Evolutionary conservation across 306 rosid genomes (phyloP).

Genomic region (Medicago lupulina): DNA sequence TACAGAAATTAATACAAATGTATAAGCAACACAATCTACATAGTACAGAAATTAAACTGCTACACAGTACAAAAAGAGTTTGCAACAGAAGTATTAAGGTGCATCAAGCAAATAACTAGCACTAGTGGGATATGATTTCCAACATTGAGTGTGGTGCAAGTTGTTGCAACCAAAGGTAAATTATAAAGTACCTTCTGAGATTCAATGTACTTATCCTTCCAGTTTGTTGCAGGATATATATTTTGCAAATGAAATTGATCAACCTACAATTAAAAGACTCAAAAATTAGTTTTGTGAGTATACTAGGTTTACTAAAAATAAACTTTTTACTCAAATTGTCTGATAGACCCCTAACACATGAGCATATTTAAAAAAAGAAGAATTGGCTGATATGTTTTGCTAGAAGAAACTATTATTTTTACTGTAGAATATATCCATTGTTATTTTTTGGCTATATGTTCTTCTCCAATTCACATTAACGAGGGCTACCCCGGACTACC

Average conservation of each 20-base stretch:
- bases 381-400: too few relatives aligned
- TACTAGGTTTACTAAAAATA: constrained; percentile 8
- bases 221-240: constrained; percentile 61
- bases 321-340: constrained; percentile 25
- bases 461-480: constrained; percentile 1
- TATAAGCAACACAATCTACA: constrained; percentile 25
- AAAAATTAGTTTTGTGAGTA: constrained; percentile 7
- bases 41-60: constrained; percentile 9
- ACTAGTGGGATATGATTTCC: background rate
- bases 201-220: constrained; percentile 74
- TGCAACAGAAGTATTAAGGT: background rate
- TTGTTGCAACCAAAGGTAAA: constrained; percentile 28
- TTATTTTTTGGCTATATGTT: background rate
- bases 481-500: background rate
- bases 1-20: constrained; percentile 17
- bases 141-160: constrained; percentile 22
- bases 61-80: background rate
- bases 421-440: background rate
- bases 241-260: constrained; percentile 87
- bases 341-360: too few relatives aligned
- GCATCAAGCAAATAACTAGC: constrained; percentile 10
- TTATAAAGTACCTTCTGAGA: constrained; percentile 71
- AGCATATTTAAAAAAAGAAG: too few relatives aligned
- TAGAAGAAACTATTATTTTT: background rate
- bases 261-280: constrained; percentile 58